Conservation (phyloP, 495 filamentous ascomycete genomes). For the Chaetomium cochliodes region DNA sequence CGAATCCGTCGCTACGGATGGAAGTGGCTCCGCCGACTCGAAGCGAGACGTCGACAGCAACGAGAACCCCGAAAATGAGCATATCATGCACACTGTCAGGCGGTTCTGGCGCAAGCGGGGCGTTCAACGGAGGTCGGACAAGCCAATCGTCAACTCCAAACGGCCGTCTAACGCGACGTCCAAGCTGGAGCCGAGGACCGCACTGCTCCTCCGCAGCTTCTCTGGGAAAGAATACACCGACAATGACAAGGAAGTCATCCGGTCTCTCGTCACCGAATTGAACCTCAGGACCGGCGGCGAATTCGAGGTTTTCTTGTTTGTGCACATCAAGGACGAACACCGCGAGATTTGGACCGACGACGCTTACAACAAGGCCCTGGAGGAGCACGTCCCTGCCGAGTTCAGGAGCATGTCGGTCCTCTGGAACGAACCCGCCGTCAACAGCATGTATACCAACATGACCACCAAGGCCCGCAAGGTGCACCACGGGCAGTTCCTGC, state of each 20-base stretch:
- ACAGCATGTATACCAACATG: constrained; percentile 58
- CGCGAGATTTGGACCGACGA: constrained; percentile 55
- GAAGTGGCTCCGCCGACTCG: neutral
- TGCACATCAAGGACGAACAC: constrained; percentile 64
- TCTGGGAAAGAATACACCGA: constrained; percentile 65
- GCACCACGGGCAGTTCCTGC: constrained; percentile 55
- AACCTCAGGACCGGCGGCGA: constrained; percentile 70
- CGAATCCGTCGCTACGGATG: constrained; percentile 26
- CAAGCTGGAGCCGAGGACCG: constrained; percentile 55
- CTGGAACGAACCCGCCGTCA: constrained; percentile 61
- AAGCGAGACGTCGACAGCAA: constrained; percentile 7
- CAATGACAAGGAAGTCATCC: constrained; percentile 68
- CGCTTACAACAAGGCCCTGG: constrained; percentile 54
- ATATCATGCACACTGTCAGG: constrained; percentile 4
- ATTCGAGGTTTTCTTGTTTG: constrained; percentile 72
- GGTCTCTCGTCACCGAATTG: constrained; percentile 71
- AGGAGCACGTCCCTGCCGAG: constrained; percentile 59
- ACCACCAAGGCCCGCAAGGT: constrained; percentile 40
- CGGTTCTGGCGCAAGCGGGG: constrained; percentile 16
- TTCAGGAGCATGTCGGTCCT: constrained; percentile 65
- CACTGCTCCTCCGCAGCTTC: constrained; percentile 67
- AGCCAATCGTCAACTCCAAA: neutral
- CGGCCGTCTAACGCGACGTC: constrained; percentile 16
- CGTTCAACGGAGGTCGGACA: neutral
- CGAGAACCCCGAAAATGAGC: constrained; percentile 3